Base-by-base conservation (phyloP, 257 asterid genomes). In the Solanum ossicruentum region DNA sequence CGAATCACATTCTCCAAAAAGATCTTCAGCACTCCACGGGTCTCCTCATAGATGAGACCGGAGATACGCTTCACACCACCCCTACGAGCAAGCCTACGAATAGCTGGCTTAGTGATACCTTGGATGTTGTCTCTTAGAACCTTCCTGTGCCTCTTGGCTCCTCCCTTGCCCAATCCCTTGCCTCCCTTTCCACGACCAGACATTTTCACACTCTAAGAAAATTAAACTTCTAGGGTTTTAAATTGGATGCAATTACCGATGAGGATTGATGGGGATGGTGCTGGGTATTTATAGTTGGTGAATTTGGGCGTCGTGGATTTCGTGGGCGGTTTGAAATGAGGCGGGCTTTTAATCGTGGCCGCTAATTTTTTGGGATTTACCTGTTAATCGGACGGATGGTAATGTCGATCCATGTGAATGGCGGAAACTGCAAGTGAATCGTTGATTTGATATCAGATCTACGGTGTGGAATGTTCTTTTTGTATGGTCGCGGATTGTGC, bases 51-150 rank as follows among this genome's bases (percentile, higher is more conserved):
- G 79, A 90, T 90, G 6, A 90, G 54, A 6, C 92, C 91, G 0
- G 88, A 83, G 18, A 90, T 90, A 12, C 92, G 83, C 92, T 90
- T 90, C 55, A 90, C 92, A 4, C 92, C 92, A 3, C 92, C 91
- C 55, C 92, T 88, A 4, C 92, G 84, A 1, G 91, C 92, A 26
- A 90, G 81, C 28, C 92, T 85, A 1, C 92, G 87, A 21, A 90
- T 90, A 0, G 90, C 92, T 0, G 91, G 91, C 90, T 88, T 88
- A 0, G 92, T 90, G 16, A 90, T 90, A 0, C 92, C 92, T 71
- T 90, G 91, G 79, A 90, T 90, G 65, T 90, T 90, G 11, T 90
- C 92, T 0, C 91, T 69, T 0, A 90, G 87, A 0, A 90, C 92
- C 81, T 90, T 90, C 71, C 91, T 52, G 57, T 90, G 92, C 82